Conservation (phyloP, 768 basidiomycete species). For the Boletus patriciae region DNA sequence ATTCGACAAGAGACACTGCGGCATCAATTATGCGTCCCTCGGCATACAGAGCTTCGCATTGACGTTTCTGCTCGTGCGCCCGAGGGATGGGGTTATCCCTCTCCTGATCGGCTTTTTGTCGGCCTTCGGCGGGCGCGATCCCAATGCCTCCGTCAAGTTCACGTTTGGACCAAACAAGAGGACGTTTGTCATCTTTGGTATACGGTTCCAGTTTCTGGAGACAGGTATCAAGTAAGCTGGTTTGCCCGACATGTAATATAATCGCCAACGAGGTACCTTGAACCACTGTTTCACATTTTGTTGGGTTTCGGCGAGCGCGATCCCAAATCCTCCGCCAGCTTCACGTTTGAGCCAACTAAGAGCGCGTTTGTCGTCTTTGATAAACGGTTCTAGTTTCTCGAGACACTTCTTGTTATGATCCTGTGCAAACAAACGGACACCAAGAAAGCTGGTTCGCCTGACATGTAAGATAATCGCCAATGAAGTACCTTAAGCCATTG, state of each 20-base stretch:
- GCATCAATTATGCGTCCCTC: too few relatives aligned
- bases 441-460: background rate
- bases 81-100: too few relatives aligned
- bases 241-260: background rate
- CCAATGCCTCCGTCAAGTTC: conserved; percentile 78
- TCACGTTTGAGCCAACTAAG: conserved; percentile 78
- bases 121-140: conserved; percentile 38
- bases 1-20: too few relatives aligned
- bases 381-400: conserved; percentile 58
- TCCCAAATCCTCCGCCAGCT: conserved; percentile 70
- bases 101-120: too few relatives aligned
- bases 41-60: too few relatives aligned
- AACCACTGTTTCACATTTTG: conserved; percentile 46
- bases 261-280: conserved; percentile 46
- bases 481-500: conserved; percentile 73
- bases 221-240: conserved; percentile 12
- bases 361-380: conserved; percentile 80
- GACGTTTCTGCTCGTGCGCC: too few relatives aligned
- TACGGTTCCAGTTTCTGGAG: conserved; percentile 60
- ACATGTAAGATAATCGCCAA: conserved; percentile 9
- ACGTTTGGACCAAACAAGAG: conserved; percentile 74
- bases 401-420: conserved; percentile 80
- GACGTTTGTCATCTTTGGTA: conserved; percentile 76
- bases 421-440: conserved; percentile 35
- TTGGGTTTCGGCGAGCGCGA: conserved; percentile 37